These are phyloP conservation scores for Halophytophthora polymorphica DNA, from an alignment of 352 stramenopile genomes.

Conservation along the genomic window DNA sequence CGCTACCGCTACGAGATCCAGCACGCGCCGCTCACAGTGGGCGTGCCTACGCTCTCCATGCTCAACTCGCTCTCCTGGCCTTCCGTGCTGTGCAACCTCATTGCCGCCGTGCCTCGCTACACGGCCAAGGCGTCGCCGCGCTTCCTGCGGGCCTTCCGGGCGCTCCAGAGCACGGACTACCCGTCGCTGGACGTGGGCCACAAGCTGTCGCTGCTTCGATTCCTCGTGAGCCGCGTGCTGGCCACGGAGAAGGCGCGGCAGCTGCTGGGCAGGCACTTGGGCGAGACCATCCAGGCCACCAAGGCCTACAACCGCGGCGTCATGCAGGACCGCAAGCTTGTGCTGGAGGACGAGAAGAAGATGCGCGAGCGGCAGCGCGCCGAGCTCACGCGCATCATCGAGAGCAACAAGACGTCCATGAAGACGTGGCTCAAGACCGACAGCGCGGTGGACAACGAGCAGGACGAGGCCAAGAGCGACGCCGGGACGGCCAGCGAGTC, in stretches of 20 bases:
- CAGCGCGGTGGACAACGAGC: constrained; percentile 26
- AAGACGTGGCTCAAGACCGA: constrained; percentile 58
- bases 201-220: constrained; percentile 72
- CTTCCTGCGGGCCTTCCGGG: constrained; percentile 47
- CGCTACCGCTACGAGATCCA: constrained; percentile 81
- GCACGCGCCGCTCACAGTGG: constrained; percentile 73
- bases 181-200: constrained; percentile 43
- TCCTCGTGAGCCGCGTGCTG: constrained; percentile 59
- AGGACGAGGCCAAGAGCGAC: constrained; percentile 40
- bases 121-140: constrained; percentile 32
- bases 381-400: constrained; percentile 48
- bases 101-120: constrained; percentile 69
- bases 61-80: constrained; percentile 83
- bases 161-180: constrained; percentile 52
- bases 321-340: constrained; percentile 60
- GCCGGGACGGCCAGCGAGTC: constrained; percentile 51
- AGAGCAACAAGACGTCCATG: constrained; percentile 56
- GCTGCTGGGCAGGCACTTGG: constrained; percentile 56
- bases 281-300: constrained; percentile 46
- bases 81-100: constrained; percentile 62
- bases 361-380: constrained; percentile 67
- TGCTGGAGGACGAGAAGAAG: constrained; percentile 79
- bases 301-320: constrained; percentile 77
- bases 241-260: constrained; percentile 63
- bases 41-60: constrained; percentile 72